Base-by-base conservation (phyloP, 2,329 filamentous ascomycete species). In the Didymella pomorum region DNA sequence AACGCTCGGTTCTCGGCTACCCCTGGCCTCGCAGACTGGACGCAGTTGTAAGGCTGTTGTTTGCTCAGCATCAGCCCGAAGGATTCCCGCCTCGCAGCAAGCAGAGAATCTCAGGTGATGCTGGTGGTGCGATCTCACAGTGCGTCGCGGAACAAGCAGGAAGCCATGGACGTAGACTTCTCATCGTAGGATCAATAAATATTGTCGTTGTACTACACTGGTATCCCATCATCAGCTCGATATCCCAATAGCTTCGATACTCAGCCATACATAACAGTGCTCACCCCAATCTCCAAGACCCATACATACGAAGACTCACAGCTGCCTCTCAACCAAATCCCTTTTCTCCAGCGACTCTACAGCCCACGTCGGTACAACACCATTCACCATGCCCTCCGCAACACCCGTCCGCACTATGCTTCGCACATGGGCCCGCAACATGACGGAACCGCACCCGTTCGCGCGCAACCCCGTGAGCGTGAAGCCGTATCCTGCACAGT, bases 371-470 rank as follows among this genome's bases (percentile, higher is more conserved):
- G n/a, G n/a, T n/a, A n/a, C n/a, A n/a, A 67, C 56, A 51, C 2
- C 8, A n/a, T 28, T 28, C 26, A 28, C 7, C 7, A 75, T 76
- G 72, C 71, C 72, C 41, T 72, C 70, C 18, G 48, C 71, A 61
- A 74, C 71, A 26, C 69, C 68, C 58, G 63, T 64, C 51, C 69
- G 71, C 59, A 45, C 62, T 54, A 71, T 76, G 63, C 65, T 75
- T 63, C 70, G 72, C 63, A 65, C 62, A 51, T 67, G 72, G 20
- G 58, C 74, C 23, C 68, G 67, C 58, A 65, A 70, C 60, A 71
- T 76, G 62, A 68, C 71, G 3, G 75, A 78, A 49, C 70, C 74
- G 2, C 75, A 77, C 61, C 75, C 75, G 5, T 73, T 73, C 55
- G 69, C 66, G 6, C 71, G 75, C 43, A 71, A 70, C 58, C 72